phyloP scores from a whole-genome alignment of 1,284 basidiomycete species.

The Ganoderma lucidum region DNA sequence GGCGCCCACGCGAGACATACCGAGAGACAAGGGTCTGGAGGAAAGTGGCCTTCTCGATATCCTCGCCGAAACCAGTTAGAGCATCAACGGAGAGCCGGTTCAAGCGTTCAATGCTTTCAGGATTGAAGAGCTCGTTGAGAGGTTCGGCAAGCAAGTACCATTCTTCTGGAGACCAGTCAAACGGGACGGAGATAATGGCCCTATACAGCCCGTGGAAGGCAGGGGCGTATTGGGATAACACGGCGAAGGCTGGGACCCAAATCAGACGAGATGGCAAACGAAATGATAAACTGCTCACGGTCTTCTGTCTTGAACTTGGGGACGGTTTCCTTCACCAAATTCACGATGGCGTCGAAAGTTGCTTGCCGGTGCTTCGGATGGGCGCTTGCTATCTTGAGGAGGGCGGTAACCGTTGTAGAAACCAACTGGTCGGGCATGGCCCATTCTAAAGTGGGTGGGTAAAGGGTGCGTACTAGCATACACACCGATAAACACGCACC shows the following conservation, averaged over 20 bases:
- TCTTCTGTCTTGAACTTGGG: constrained; percentile 60
- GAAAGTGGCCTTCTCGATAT: constrained; percentile 60
- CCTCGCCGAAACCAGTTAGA: constrained; percentile 59
- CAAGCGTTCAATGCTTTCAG: constrained; percentile 69
- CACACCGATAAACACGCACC: constrained; percentile 51
- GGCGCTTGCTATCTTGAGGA: constrained; percentile 69
- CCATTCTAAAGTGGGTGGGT: constrained; percentile 61
- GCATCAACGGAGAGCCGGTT: constrained; percentile 74
- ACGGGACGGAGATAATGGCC: constrained; percentile 81
- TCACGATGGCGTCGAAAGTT: constrained; percentile 63
- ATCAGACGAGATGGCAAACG: neutral
- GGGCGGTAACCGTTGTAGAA: constrained; percentile 76
- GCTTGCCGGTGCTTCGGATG: constrained; percentile 56
- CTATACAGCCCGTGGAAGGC: constrained; percentile 89
- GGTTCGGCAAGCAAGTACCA: constrained; percentile 67
- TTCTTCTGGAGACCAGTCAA: constrained; percentile 75
- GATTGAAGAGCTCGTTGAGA: constrained; percentile 65
- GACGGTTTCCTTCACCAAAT: constrained; percentile 67
- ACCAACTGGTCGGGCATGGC: constrained; percentile 84
- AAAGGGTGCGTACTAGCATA: neutral
- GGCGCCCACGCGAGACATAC: constrained; percentile 78
- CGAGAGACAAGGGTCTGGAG: constrained; percentile 79
- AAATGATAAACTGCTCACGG: constrained; percentile 51
- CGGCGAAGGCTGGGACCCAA: constrained; percentile 61
- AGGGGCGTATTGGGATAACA: constrained; percentile 81